Conservation (phyloP, 1,139 yeast species). For the Zygoascus sp. region DNA sequence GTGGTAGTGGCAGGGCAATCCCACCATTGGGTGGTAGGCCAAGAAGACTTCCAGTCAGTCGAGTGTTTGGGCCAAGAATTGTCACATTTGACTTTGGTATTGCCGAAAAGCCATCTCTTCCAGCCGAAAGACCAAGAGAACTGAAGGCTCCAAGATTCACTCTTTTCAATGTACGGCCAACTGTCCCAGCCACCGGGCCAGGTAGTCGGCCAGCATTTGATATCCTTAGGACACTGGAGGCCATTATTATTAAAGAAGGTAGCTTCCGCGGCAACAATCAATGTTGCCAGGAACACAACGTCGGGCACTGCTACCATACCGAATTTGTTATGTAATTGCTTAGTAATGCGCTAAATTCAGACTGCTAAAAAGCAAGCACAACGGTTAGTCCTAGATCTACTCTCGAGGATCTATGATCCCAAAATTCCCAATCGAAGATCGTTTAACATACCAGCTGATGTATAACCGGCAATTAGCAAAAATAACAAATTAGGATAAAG, state of each 20-base stretch:
- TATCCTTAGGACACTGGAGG: not conserved
- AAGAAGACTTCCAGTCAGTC: slow-evolving; percentile 7
- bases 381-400: not conserved
- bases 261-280: slow-evolving; percentile 4
- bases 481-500: no score
- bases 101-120: not conserved
- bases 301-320: not conserved
- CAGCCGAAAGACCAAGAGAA: not conserved
- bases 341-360: not conserved
- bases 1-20: slow-evolving; percentile 8
- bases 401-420: no score
- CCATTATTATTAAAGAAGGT: not conserved
- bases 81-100: not conserved
- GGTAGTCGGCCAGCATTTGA: slow-evolving; percentile 6
- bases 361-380: not conserved
- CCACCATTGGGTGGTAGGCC: slow-evolving; percentile 10
- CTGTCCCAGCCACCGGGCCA: slow-evolving; percentile 6
- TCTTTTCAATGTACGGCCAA: not conserved
- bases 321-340: not conserved
- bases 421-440: no score
- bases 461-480: not conserved
- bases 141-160: not conserved
- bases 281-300: not conserved
- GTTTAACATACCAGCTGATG: not conserved
- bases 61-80: not conserved